Evolutionary conservation across 1,139 yeast genomes (phyloP), one percentile per base, ranked within the genome.

Genomic region (Citeromyces hawaiiensis): DNA sequence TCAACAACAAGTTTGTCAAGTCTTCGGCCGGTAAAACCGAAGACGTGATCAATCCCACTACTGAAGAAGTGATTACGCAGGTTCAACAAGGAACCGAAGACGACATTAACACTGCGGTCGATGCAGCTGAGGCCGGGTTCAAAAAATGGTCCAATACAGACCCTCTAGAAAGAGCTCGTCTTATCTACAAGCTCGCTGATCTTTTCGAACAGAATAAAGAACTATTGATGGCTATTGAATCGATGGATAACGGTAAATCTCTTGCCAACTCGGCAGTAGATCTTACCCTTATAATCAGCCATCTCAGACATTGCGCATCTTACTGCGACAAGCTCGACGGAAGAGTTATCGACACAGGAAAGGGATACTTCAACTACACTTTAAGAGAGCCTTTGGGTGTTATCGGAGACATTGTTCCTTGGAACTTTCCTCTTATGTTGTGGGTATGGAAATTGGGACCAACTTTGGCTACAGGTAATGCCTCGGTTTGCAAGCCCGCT

Each of bases 341-440:
- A 32, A 70, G 70, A 50, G 70, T 76, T 41, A 74, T 83, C 50
- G 76, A 77, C 51, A 70, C 75, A 42, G 72, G 72, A 49, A 63
- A 63, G 39, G 60, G 68, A 38, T 55, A 54, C 39, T 68, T 82
- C 48, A 76, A 74, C 47, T 82, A 74, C 60, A 72, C 78, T 6
- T 54, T 64, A 40, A 71, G 71, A 43, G 85, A 80, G 55, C 94
- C 94, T 43, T 43, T 54, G 36, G 94, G 94, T 50, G 88, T 81
- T 37, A 77, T 83, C 56, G 86, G 87, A 39, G 83, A 81, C 57
- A 80, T 85, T 48, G 81, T 83, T 53, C 94, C 94, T 41, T 83
- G 94, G 93, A 83, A 83, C 60, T 83, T 82, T 68, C 94, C 94
- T 40, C 65, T 82, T 51, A 66, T 80, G 59, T 79, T 83, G 76